These are phyloP conservation scores for Yamadazyma trypodendri DNA, from an alignment of 1,139 yeast genomes.

Conservation along the genomic window DNA sequence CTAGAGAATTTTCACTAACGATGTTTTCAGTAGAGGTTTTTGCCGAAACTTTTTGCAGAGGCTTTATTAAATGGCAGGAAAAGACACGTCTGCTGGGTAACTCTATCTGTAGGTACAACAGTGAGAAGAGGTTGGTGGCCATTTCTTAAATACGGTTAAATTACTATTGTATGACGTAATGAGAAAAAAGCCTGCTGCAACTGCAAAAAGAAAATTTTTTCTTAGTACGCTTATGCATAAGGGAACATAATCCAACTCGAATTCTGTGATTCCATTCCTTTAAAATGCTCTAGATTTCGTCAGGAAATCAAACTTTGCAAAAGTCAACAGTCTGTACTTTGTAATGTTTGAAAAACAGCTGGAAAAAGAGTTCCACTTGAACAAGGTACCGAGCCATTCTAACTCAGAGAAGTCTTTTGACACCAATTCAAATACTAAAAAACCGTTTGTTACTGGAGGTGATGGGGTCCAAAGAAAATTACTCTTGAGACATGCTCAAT, in stretches of 20 bases:
- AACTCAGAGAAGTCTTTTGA: slow-evolving; percentile 4
- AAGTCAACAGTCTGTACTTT: too few relatives aligned
- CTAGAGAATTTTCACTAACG: too few relatives aligned
- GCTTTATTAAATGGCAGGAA: too few relatives aligned
- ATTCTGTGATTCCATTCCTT: too few relatives aligned
- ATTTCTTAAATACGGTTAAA: neutral
- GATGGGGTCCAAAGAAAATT: slow-evolving; percentile 14
- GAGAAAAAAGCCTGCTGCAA: neutral
- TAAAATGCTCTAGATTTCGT: neutral
- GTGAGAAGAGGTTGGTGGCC: neutral
- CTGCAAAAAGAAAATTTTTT: neutral
- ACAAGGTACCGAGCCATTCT: slow-evolving; percentile 1
- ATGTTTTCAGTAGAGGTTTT: too few relatives aligned
- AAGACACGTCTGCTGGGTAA: too few relatives aligned
- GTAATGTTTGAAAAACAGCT: neutral
- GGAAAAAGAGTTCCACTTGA: neutral
- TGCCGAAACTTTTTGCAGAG: too few relatives aligned
- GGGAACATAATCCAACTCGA: slow-evolving; percentile 3
- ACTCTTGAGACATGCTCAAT: slow-evolving; percentile 28
- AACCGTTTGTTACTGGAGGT: neutral
- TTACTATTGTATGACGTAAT: slow-evolving; percentile 47
- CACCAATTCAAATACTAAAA: neutral
- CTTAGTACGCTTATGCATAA: neutral
- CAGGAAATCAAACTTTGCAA: neutral
- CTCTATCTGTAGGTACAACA: too few relatives aligned